Evolutionary conservation across 2,329 filamentous ascomycete species (phyloP), one percentile per base, ranked within the genome.

Genomic region (Fusarium burgessii): DNA sequence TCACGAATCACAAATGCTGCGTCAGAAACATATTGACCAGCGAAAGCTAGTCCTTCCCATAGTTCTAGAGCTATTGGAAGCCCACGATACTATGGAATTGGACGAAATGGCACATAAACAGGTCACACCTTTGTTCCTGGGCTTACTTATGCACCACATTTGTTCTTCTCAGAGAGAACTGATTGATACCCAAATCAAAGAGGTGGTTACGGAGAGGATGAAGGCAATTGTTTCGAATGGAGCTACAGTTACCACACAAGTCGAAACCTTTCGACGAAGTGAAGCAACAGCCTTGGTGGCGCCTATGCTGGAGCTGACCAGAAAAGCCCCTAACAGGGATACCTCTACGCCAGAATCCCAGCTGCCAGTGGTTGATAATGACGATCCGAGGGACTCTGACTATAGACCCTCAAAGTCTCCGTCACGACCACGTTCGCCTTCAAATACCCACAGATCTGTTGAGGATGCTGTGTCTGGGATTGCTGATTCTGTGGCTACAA

Each of bases 111-210:
- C n/a, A 6, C 38, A 63, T 43, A 18, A 25, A 5, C 54, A 62
- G 11, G 42, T 68, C 3, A 68, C 70, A 4, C 68, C 70, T 0
- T 7, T 72, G 8, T 23, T 72, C 6, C 6, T 71, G 8, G 68
- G 70, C 1, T n/a, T 63, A 20, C 55, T 72, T 13, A 46, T 71
- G 17, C 57, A 66, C 5, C 50, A 57, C 6, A 63, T 72, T 5
- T 46, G 50, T 8, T 23, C 55, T 0, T 55, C 43, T 10, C 50
- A 72, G 46, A 56, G 68, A 2, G 18, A 46, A 2, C 29, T 14
- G 1, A 35, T 69, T 1, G 20, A 20, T 0, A 17, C 17, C 7
- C 60, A 69, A 14, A 20, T 72, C 3, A 58, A 68, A 2, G 46
- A 62, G 1, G 25, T 47, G 5, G 40, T 71, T 20, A 35, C 6